phyloP scores from a whole-genome alignment of 2,329 filamentous ascomycete genomes.

The Ceratocystis eucalypticola region DNA sequence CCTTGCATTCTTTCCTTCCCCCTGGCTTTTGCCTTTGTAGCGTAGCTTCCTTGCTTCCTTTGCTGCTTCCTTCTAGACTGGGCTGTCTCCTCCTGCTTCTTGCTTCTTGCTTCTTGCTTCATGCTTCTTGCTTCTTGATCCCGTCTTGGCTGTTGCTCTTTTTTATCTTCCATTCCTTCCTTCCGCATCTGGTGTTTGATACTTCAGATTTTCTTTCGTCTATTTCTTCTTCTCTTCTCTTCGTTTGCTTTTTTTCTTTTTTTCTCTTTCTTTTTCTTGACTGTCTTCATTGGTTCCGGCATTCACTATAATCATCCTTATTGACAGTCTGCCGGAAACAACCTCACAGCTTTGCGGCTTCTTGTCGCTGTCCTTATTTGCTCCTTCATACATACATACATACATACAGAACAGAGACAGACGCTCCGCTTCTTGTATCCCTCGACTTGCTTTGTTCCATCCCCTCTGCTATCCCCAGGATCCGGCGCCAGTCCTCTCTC shows the following conservation, averaged over 20 bases:
- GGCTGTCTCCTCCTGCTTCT: not conserved
- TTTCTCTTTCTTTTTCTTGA: not conserved
- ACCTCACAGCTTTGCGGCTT: not conserved
- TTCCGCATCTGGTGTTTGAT: slow-evolving; percentile 2
- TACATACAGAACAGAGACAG: not conserved
- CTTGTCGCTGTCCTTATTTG: not conserved
- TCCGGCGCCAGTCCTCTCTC: not conserved
- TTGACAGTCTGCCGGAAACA: not conserved
- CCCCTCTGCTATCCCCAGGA: not conserved
- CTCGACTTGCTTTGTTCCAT: not conserved
- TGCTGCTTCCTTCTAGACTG: no score
- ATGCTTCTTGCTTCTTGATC: not conserved
- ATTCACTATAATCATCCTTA: not conserved
- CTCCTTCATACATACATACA: no score
- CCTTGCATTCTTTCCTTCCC: not conserved
- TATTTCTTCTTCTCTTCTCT: not conserved
- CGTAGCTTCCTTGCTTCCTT: not conserved
- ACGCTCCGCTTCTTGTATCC: not conserved
- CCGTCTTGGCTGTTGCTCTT: slow-evolving; percentile 1
- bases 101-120: not conserved
- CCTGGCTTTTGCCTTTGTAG: slow-evolving; percentile 8
- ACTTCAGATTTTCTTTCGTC: not conserved
- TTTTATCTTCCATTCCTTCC: slow-evolving; percentile 11
- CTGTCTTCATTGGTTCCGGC: not conserved
- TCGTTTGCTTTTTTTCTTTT: not conserved